Base-by-base conservation (phyloP, 2,329 filamentous ascomycete species). In the Colletotrichum tropicicola region DNA sequence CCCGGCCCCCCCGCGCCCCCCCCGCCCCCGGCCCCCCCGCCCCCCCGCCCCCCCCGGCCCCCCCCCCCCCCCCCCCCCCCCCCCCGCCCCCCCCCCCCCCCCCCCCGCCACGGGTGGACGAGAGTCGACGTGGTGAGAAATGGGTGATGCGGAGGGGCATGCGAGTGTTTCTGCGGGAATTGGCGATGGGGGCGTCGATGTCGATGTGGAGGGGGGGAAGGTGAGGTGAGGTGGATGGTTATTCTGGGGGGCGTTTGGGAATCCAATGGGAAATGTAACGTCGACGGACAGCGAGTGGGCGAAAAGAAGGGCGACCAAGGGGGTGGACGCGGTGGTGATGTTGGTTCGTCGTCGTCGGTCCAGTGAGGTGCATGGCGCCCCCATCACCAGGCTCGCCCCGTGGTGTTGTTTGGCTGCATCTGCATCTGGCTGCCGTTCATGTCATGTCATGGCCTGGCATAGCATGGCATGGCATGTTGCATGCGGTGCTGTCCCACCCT, bases 351-450 rank as follows among this genome's bases (percentile, higher is more conserved):
- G 9, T 28, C 15, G 10, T 17, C 17, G 57, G 65, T 70, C 78
- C 78, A 80, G 79, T 80, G 65, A 75, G 72, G 77, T 67, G 67
- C n/a, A 68, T 80, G 79, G n/a, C n/a, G n/a, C n/a, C 79, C 79
- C 78, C 78, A 80, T 81, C 79, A 80, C 77, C 78, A 76, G n/a
- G n/a, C n/a, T n/a, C n/a, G n/a, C n/a, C n/a, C n/a, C n/a, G n/a
- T n/a, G n/a, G n/a, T 41, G 37, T 35, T 60, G 57, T 55, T 49
- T 52, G 56, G 32, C 51, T 64, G 62, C 51, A 64, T 44, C 58
- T 54, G 32, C 43, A 44, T 44, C 59, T 65, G 15, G 44, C 39
- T 48, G 55, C 28, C 23, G 51, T 65, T 65, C 62, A 65, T 65
- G 57, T 41, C 41, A 45, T n/a, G n/a, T n/a, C n/a, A n/a, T n/a